Base-by-base conservation (phyloP, 1,284 basidiomycete species). In the Mycocalia duriaeana region DNA sequence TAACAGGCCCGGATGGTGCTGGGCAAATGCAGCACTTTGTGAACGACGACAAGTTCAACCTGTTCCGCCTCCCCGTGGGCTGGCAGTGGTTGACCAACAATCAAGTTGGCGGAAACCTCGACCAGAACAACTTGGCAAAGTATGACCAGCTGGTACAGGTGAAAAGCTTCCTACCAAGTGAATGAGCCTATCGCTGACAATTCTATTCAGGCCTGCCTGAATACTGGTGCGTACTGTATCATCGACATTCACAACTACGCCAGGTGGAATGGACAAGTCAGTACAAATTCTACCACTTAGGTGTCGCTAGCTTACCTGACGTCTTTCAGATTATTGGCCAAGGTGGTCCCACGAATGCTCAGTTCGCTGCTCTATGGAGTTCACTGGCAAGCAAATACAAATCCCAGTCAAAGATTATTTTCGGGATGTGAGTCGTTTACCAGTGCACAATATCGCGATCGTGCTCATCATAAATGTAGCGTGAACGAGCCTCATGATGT, bases 311-410 rank as follows among this genome's bases (percentile, higher is more conserved):
- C n/a, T n/a, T n/a, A n/a, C n/a, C n/a, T n/a, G n/a, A n/a, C n/a
- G n/a, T n/a, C n/a, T n/a, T n/a, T n/a, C n/a, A 76, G 72, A 77
- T 79, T 42, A 72, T 82, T 22, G 80, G 79, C 2, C 77, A 81
- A 57, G 81, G 79, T 36, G 80, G 81, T 3, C 81, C 82, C 1
- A 71, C 70, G 11, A 75, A 81, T 54, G 74, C 65, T 1, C 56
- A 76, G 44, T 80, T 82, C 51, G 80, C 80, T 2, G 61, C 57
- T 1, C 60, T 80, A 19, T 85, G 82, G 82, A 59, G 61, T 38
- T 62, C 67, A 25, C 62, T 84, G 36, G 82, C 81, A 1, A 54
- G 68, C 2, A 71, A 75, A 52, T 84, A 79, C 54, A 70, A 71
- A n/a, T 50, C 58, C 38, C 66, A 78, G 43, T 46, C 61, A 28